Conservation (phyloP, 2,329 filamentous ascomycete genomes). For the Aspergillus pseudonomiae region DNA sequence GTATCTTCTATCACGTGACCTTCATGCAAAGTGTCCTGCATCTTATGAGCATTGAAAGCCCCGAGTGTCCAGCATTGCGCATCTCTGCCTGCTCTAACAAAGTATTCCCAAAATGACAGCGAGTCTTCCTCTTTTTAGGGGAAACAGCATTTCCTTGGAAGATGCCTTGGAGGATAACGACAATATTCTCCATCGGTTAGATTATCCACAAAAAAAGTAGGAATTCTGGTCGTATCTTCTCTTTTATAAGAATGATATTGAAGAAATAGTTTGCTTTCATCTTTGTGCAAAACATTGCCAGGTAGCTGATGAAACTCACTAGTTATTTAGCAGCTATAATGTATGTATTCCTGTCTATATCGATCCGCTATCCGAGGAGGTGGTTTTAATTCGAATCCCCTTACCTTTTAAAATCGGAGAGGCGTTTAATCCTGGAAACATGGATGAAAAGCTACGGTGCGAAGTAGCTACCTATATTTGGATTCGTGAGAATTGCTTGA, state of each 20-base stretch:
- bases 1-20: no score
- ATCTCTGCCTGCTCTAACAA: no score
- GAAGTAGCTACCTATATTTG: constrained; percentile 48
- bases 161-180: constrained; percentile 19
- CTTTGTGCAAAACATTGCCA: constrained; percentile 14
- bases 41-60: no score
- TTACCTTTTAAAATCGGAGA: constrained; percentile 42
- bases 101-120: constrained; percentile 2
- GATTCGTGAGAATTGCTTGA: constrained; percentile 43
- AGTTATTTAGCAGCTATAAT: constrained; percentile 28
- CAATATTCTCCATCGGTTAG: constrained; percentile 24
- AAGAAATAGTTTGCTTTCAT: constrained; percentile 19
- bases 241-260: constrained; percentile 13
- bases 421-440: constrained; percentile 40
- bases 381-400: constrained; percentile 29
- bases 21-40: no score
- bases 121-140: constrained; percentile 14
- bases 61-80: no score
- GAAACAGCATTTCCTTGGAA: constrained; percentile 13
- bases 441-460: constrained; percentile 48
- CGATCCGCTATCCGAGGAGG: constrained; percentile 21
- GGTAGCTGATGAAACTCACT: constrained; percentile 16
- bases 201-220: constrained; percentile 19
- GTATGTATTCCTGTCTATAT: constrained; percentile 30
- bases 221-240: constrained; percentile 17